A percentile compares a stretch with the other conserved stretches of the same genome.
These are phyloP conservation scores for Metarhizium rileyi DNA, from an alignment of 2,329 filamentous ascomycete species.

Conservation along the genomic window DNA sequence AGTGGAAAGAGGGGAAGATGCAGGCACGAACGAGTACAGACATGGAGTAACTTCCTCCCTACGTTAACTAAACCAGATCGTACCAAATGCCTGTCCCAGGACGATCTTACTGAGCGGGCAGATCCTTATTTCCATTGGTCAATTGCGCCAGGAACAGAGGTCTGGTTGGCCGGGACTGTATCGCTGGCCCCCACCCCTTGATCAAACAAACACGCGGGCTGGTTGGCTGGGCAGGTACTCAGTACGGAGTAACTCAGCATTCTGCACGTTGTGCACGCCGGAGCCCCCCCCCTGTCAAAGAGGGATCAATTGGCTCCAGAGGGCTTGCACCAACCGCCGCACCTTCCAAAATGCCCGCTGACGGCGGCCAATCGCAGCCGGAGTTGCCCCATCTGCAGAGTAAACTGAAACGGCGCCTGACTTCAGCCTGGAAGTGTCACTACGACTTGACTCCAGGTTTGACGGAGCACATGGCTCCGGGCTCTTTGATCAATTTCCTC, in stretches of 20 bases:
- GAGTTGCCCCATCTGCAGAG: background rate
- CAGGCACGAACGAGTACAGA: no score
- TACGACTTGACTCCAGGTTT: no score
- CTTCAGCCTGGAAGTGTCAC: no score
- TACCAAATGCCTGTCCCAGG: background rate
- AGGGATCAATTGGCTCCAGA: background rate
- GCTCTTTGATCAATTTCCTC: background rate
- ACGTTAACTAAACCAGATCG: no score
- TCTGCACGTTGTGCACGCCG: background rate
- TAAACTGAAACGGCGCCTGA: background rate
- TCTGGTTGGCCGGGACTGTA: constrained; percentile 8
- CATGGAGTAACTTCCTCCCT: no score
- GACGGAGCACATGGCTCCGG: background rate
- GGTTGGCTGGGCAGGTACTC: background rate
- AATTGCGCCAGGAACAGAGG: constrained; percentile 9
- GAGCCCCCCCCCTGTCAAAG: background rate
- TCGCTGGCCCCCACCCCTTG: no score
- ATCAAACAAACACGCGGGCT: background rate
- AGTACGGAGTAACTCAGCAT: background rate
- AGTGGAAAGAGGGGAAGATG: no score
- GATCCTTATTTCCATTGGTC: constrained; percentile 6
- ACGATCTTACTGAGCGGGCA: background rate
- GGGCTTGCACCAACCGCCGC: background rate
- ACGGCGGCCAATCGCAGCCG: background rate
- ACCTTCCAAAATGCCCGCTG: background rate